Base-by-base conservation (phyloP, 305 asterid genomes). In the Fraxinus nigra region DNA sequence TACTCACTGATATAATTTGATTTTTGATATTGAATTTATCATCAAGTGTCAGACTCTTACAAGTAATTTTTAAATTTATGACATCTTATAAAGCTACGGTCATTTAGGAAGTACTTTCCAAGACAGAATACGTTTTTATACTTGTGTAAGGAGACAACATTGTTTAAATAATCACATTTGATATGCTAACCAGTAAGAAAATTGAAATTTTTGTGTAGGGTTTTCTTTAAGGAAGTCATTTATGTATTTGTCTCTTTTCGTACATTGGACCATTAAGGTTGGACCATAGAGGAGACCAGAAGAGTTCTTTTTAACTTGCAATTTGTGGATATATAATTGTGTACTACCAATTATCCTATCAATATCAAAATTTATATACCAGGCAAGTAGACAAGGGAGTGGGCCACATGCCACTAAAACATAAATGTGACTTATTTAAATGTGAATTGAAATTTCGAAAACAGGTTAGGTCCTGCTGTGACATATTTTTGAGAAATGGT, bases 131-230 rank as follows among this genome's bases (percentile, higher is more conserved):
- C 1, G 6, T 46, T 77, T 33, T 72, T 51, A 32, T 24, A 72
- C 82, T 84, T 84, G 84, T 86, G 84, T 72, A 75, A 20, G n/a
- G 24, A 74, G 16, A 43, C 4, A 43, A 43, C 5, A 75, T 38
- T 75, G 3, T 38, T 18, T 75, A 14, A 14, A 38, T 75, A 48
- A 26, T 26, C 26, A 4, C 18, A 10, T 30, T 75, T 75, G 78
- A 38, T 3, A 22, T 75, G 33, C 35, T 3, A 75, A 26, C 1
- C 38, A 37, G 40, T 18, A 56, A 56, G 28, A 56, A 38, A 13
- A 74, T 38, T 16, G 34, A 56, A 18, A 6, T 46, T 51, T 18
- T 46, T 46, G 37, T 0, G 28, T 16, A 32, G 20, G 51, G 32
- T 2, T 56, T 32, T 56, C 78, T 2, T 72, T 22, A 1, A 38